Conservation (phyloP, 306 rosid genomes). For the Vigna mungo region DNA sequence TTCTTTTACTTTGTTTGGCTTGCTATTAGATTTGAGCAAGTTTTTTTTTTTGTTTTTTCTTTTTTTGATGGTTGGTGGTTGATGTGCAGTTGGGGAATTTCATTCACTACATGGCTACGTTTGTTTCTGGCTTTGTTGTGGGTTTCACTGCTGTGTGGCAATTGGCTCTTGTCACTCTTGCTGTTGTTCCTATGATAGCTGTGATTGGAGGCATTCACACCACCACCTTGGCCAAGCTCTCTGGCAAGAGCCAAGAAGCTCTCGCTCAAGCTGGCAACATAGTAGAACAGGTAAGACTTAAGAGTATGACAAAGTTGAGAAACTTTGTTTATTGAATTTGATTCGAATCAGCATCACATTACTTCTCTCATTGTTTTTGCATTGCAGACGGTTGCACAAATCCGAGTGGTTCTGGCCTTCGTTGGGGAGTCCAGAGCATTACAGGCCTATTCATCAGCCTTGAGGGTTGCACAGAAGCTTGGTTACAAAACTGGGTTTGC, state of each 20-base stretch:
- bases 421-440: slow-evolving; percentile 87
- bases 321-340: slow-evolving; percentile 10
- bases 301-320: neutral
- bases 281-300: slow-evolving; percentile 76
- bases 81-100: slow-evolving; percentile 93
- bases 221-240: slow-evolving; percentile 81
- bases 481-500: slow-evolving; percentile 93
- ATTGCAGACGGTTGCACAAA: slow-evolving; percentile 86
- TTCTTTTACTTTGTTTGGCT: neutral
- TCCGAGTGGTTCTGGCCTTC: slow-evolving; percentile 80
- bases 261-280: slow-evolving; percentile 94
- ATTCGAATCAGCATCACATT: neutral
- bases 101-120: slow-evolving; percentile 96
- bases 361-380: neutral
- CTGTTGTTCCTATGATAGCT: slow-evolving; percentile 95
- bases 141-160: slow-evolving; percentile 99
- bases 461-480: slow-evolving; percentile 77
- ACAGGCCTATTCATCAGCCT: slow-evolving; percentile 74
- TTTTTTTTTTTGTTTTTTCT: neutral
- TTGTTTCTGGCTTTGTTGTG: slow-evolving; percentile 94
- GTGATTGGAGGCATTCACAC: slow-evolving; percentile 90
- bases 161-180: slow-evolving; percentile 91
- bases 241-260: slow-evolving; percentile 89
- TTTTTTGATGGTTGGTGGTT: slow-evolving; percentile 10
- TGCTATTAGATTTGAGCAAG: slow-evolving; percentile 35